Percentiles rank a stretch among this genome's conserved stretches.
Evolutionary conservation across 441 rosid species (phyloP).

Genomic region (Syzygium malaccense): DNA sequence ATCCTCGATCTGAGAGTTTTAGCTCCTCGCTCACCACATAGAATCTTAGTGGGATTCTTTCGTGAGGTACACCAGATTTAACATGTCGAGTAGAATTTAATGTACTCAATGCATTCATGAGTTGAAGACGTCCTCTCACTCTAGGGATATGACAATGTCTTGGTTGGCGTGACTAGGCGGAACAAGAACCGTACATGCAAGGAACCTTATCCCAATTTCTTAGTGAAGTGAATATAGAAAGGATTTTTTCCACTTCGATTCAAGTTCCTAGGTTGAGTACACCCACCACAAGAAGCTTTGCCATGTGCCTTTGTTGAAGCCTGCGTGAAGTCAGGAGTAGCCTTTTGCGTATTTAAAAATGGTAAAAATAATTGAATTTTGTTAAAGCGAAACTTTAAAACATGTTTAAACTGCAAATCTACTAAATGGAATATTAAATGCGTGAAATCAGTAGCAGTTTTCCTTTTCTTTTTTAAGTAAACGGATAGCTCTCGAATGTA

Average conservation of each 20-base stretch:
- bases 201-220: background rate
- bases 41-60: background rate
- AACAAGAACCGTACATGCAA: background rate
- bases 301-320: background rate
- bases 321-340: background rate
- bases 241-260: background rate
- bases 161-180: background rate
- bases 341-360: background rate
- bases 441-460: background rate
- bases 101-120: too few species aligned
- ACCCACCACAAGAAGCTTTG: background rate
- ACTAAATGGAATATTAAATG: too few species aligned
- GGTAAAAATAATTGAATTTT: too few species aligned
- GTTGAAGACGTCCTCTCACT: background rate
- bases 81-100: too few species aligned
- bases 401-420: too few species aligned
- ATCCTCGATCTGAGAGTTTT: background rate
- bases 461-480: background rate
- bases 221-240: background rate
- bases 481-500: too few species aligned
- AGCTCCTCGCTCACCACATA: too few species aligned
- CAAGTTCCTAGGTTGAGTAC: background rate
- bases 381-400: background rate
- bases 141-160: background rate
- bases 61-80: background rate